Evolutionary conservation across 352 stramenopile species (phyloP).

Genomic region (Plasmopara muralis): DNA sequence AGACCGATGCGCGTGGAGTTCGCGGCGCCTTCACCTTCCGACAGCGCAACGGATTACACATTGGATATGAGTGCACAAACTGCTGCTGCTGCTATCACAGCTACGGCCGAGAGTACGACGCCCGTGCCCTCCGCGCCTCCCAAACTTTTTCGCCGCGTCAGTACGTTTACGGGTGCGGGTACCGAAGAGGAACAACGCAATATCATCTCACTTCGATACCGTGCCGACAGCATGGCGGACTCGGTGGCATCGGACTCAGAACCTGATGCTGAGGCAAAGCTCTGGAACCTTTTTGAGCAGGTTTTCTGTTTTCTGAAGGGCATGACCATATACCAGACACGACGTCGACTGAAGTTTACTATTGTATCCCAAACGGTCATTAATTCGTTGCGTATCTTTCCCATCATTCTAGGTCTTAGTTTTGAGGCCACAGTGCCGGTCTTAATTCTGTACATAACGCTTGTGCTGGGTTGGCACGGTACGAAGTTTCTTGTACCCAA

Average conservation of each 20-base stretch:
- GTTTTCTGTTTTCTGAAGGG: slow-evolving; percentile 86
- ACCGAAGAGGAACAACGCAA: slow-evolving; percentile 80
- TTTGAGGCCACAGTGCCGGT: slow-evolving; percentile 80
- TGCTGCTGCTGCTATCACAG: background rate
- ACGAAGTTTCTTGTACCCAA: slow-evolving; percentile 83
- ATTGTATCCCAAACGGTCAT: slow-evolving; percentile 81
- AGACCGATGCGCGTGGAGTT: slow-evolving; percentile 64
- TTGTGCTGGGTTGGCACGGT: slow-evolving; percentile 84
- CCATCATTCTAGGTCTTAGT: slow-evolving; percentile 78
- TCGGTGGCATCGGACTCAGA: slow-evolving; percentile 65
- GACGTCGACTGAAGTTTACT: slow-evolving; percentile 77
- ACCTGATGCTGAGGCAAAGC: slow-evolving; percentile 47
- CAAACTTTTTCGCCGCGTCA: slow-evolving; percentile 49
- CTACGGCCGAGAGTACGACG: slow-evolving; percentile 4
- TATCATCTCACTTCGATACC: slow-evolving; percentile 82
- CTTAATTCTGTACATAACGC: slow-evolving; percentile 79
- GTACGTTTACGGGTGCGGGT: slow-evolving; percentile 57
- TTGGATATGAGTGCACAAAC: slow-evolving; percentile 31
- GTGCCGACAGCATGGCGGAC: slow-evolving; percentile 77
- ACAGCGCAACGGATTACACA: slow-evolving; percentile 48
- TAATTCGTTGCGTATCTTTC: slow-evolving; percentile 79
- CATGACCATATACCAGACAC: slow-evolving; percentile 84
- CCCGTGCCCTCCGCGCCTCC: slow-evolving; percentile 9
- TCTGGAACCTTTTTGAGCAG: slow-evolving; percentile 78
- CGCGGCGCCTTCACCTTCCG: slow-evolving; percentile 57